Conservation (phyloP, 345 rosid genomes). For the Arabidopsis suecica region DNA sequence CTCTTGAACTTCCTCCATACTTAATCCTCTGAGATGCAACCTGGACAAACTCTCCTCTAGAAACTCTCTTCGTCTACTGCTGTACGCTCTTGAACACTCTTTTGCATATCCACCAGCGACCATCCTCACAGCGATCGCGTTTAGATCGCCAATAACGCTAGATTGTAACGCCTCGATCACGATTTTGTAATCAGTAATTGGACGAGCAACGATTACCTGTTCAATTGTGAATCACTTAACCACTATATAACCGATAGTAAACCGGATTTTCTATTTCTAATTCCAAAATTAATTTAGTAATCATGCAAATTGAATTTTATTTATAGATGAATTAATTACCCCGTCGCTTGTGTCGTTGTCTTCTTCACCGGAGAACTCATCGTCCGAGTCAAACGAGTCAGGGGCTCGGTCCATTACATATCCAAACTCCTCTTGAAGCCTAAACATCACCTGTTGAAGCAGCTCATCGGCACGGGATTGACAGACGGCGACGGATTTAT, state of each 20-base stretch:
- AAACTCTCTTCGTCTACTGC: slow-evolving; percentile 76
- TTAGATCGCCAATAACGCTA: slow-evolving; percentile 72
- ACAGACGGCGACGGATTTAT: slow-evolving; percentile 53
- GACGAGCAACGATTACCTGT: slow-evolving; percentile 62
- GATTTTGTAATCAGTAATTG: slow-evolving; percentile 68
- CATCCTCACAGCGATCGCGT: slow-evolving; percentile 86
- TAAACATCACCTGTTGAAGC: slow-evolving; percentile 80
- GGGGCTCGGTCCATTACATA: slow-evolving; percentile 71
- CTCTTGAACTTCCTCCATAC: slow-evolving; percentile 74
- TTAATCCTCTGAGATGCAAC: slow-evolving; percentile 68
- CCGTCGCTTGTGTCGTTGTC: slow-evolving; percentile 47
- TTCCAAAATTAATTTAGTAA: background rate
- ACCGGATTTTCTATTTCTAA: background rate
- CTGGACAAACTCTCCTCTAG: slow-evolving; percentile 83
- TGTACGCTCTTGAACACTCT: slow-evolving; percentile 86
- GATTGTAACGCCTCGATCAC: slow-evolving; percentile 81
- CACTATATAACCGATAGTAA: background rate
- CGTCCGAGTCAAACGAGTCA: slow-evolving; percentile 61
- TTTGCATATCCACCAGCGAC: slow-evolving; percentile 74
- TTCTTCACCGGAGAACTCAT: slow-evolving; percentile 48
- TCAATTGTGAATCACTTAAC: slow-evolving; percentile 15
- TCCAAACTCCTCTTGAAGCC: slow-evolving; percentile 77
- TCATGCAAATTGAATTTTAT: background rate
- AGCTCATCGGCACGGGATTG: slow-evolving; percentile 75
- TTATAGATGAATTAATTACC: slow-evolving; percentile 43